phyloP scores from a whole-genome alignment of 495 filamentous ascomycete genomes.

The Penicillium taxi region DNA sequence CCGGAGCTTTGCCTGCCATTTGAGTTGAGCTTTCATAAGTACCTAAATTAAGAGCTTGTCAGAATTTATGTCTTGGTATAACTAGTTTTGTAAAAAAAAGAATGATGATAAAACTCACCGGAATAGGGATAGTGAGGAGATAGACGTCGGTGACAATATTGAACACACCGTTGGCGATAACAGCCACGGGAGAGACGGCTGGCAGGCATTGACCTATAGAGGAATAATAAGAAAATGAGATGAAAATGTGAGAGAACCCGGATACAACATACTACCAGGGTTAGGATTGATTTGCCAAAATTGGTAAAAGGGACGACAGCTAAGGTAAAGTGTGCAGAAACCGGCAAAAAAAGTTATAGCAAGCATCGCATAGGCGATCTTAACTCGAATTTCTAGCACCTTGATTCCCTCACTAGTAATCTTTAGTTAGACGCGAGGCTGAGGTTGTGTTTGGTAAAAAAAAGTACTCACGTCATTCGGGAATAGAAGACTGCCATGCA shows the following conservation, averaged over 20 bases:
- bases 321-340: too few species aligned
- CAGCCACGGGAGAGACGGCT: slow-evolving; percentile 25
- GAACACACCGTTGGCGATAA: slow-evolving; percentile 32
- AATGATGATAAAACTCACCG: too few species aligned
- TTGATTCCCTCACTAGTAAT: too few species aligned
- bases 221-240: slow-evolving; percentile 8
- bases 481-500: slow-evolving; percentile 45
- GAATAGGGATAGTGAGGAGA: slow-evolving; percentile 43
- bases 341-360: slow-evolving; percentile 37
- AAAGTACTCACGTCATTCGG: slow-evolving; percentile 45
- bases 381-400: slow-evolving; percentile 34
- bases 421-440: too few species aligned
- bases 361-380: slow-evolving; percentile 39
- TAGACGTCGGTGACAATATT: slow-evolving; percentile 46
- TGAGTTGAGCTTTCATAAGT: slow-evolving; percentile 43
- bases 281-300: slow-evolving; percentile 47
- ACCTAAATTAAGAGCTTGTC: too few species aligned
- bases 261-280: slow-evolving; percentile 37
- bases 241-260: background rate
- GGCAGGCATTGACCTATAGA: slow-evolving; percentile 29
- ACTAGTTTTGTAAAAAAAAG: too few species aligned
- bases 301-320: slow-evolving; percentile 40
- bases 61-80: too few species aligned
- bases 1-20: slow-evolving; percentile 34
- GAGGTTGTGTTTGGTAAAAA: too few species aligned